Evolutionary conservation across 306 rosid genomes (phyloP).

Genomic region (Gastrolobium villosum): DNA sequence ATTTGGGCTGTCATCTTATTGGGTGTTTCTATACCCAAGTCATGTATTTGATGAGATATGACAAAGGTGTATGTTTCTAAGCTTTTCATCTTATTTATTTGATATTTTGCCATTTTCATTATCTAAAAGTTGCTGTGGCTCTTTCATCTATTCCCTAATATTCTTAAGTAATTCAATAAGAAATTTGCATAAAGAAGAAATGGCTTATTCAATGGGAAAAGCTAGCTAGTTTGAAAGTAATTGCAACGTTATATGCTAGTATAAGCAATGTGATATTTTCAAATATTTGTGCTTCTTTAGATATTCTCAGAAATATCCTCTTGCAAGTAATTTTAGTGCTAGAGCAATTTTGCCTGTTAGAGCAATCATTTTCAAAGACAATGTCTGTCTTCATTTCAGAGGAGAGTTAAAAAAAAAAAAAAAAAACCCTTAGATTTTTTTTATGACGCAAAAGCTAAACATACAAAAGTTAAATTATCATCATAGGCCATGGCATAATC

Average conservation of each 20-base stretch:
- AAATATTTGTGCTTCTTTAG: background rate
- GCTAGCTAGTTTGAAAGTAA: background rate
- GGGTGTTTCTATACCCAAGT: background rate
- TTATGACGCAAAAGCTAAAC: background rate
- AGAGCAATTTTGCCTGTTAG: background rate
- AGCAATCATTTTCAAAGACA: background rate
- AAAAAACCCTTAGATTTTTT: background rate
- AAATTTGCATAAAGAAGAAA: background rate
- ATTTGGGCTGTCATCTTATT: background rate
- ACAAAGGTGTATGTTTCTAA: background rate
- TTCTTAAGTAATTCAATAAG: background rate
- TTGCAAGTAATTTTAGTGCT: background rate
- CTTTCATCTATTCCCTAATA: background rate
- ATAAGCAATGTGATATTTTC: background rate
- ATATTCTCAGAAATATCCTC: background rate
- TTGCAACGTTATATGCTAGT: background rate
- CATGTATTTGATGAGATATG: background rate
- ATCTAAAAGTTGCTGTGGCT: conserved; percentile 1
- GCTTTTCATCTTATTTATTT: conserved; percentile 3
- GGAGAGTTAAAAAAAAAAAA: no score
- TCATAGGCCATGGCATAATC: background rate
- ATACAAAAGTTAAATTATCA: background rate
- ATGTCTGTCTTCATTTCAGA: no score
- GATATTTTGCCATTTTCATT: conserved; percentile 8
- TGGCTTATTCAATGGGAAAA: background rate